Evolutionary conservation across 352 stramenopile genomes (phyloP).

Genomic region (Pythium plurisporium): DNA sequence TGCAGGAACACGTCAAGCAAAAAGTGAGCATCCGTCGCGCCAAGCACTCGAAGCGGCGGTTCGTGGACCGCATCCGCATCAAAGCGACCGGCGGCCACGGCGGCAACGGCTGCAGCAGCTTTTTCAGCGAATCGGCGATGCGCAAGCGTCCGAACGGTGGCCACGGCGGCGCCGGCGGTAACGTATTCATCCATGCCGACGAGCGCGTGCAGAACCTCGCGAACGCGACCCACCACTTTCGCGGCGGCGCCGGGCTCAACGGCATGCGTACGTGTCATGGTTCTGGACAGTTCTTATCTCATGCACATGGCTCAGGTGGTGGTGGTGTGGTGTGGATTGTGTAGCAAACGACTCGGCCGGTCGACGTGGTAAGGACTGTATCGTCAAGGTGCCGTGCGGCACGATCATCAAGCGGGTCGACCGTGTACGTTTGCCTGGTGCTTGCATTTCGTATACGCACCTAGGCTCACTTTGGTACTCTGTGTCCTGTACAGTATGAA

Average conservation of each 20-base stretch:
- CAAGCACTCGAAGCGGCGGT: slow-evolving; percentile 86
- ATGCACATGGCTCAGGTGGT: not conserved
- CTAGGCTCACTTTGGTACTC: not conserved
- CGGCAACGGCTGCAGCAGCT: slow-evolving; percentile 86
- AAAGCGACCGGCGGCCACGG: slow-evolving; percentile 85
- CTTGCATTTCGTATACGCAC: not conserved
- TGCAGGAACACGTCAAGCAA: slow-evolving; percentile 84
- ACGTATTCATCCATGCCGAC: slow-evolving; percentile 73
- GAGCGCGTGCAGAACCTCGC: slow-evolving; percentile 77
- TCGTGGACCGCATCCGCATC: slow-evolving; percentile 88
- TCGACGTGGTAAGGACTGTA: slow-evolving; percentile 70
- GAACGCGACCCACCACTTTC: slow-evolving; percentile 84
- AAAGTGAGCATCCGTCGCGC: slow-evolving; percentile 79
- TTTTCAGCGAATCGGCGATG: slow-evolving; percentile 66
- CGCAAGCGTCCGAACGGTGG: slow-evolving; percentile 80
- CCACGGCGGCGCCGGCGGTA: slow-evolving; percentile 77
- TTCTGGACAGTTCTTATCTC: no score
- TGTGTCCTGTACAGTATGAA: slow-evolving; percentile 38
- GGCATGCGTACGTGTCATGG: slow-evolving; percentile 65
- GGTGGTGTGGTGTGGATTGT: not conserved
- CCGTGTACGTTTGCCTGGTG: slow-evolving; percentile 34
- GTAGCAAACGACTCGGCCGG: slow-evolving; percentile 77
- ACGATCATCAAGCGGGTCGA: slow-evolving; percentile 87
- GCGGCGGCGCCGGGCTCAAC: slow-evolving; percentile 68
- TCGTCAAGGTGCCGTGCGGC: slow-evolving; percentile 80